A percentile compares a stretch with the other conserved stretches of the same genome.
phyloP scores from a whole-genome alignment of 2,329 filamentous ascomycete species.

The Hawksworthiomyces lignivorus region DNA sequence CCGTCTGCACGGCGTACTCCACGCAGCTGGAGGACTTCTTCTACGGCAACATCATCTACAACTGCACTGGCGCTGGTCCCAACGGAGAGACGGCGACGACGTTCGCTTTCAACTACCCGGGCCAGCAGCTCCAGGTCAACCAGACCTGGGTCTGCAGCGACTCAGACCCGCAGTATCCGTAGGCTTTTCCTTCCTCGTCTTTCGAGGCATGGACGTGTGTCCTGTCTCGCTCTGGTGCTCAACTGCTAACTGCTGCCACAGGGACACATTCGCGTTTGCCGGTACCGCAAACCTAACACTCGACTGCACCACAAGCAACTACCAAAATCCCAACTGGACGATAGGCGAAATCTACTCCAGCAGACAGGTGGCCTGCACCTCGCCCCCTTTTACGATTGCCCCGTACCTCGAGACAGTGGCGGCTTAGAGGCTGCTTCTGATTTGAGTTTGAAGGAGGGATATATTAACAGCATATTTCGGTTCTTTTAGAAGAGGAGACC shows the following conservation, averaged over 20 bases:
- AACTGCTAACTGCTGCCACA: too few relatives aligned
- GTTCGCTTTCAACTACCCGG: slow-evolving; percentile 35
- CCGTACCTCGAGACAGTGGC: slow-evolving; percentile 28
- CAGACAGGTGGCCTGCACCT: slow-evolving; percentile 25
- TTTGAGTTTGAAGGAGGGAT: too few relatives aligned
- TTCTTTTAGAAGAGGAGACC: too few relatives aligned
- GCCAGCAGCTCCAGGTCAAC: slow-evolving; percentile 31
- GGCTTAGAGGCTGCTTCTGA: slow-evolving; percentile 22
- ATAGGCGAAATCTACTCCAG: slow-evolving; percentile 31
- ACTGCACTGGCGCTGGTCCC: slow-evolving; percentile 26
- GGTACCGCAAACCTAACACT: slow-evolving; percentile 27
- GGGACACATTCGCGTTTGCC: slow-evolving; percentile 17
- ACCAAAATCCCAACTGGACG: slow-evolving; percentile 32
- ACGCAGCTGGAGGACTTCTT: slow-evolving; percentile 40
- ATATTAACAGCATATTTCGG: too few relatives aligned
- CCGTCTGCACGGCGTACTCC: slow-evolving; percentile 33
- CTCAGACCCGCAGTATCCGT: slow-evolving; percentile 30
- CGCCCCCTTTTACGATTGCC: slow-evolving; percentile 22
- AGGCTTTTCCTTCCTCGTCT: slow-evolving; percentile 15
- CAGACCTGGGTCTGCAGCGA: slow-evolving; percentile 42
- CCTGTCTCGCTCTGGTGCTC: not conserved
- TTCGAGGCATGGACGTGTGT: too few relatives aligned
- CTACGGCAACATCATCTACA: slow-evolving; percentile 38
- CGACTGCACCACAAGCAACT: slow-evolving; percentile 26
- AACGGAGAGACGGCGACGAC: slow-evolving; percentile 22